Conservation (phyloP, 2,329 filamentous ascomycete species). For the Intubia oerlemansii region DNA sequence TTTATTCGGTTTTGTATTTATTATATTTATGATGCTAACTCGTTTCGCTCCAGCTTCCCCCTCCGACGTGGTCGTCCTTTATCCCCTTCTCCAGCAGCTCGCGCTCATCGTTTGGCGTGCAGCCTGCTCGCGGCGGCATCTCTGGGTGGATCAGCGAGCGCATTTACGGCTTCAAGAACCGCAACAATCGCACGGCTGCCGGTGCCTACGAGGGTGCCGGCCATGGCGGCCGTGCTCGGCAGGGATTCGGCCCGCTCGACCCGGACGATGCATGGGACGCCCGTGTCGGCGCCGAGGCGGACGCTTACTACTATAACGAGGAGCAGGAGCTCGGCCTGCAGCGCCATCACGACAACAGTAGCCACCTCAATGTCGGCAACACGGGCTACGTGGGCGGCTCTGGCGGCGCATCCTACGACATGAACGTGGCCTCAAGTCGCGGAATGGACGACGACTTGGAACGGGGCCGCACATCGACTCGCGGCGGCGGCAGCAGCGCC, state of each 20-base stretch:
- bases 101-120: constrained; percentile 23
- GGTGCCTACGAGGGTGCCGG: constrained; percentile 48
- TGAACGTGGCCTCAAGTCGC: constrained; percentile 20
- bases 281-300: constrained; percentile 53
- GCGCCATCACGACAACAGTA: constrained; percentile 8
- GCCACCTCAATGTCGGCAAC: constrained; percentile 4
- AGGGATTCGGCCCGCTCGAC: constrained; percentile 36
- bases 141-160: constrained; percentile 54
- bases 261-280: constrained; percentile 77
- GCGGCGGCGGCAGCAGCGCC: constrained; percentile 13
- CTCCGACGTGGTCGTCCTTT: constrained; percentile 44
- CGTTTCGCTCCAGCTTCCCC: constrained; percentile 43
- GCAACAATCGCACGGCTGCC: constrained; percentile 41
- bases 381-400: constrained; percentile 6
- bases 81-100: constrained; percentile 44
- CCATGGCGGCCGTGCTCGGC: constrained; percentile 16
- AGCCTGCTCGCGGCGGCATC: constrained; percentile 38
- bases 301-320: constrained; percentile 39
- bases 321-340: constrained; percentile 47
- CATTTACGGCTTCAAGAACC: constrained; percentile 33
- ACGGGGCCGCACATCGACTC: too few species aligned
- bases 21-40: too few species aligned
- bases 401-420: constrained; percentile 21
- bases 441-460: constrained; percentile 12
- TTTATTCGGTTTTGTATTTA: neutral